Conservation (phyloP, 345 rosid species). For the Acer yangbiense region DNA sequence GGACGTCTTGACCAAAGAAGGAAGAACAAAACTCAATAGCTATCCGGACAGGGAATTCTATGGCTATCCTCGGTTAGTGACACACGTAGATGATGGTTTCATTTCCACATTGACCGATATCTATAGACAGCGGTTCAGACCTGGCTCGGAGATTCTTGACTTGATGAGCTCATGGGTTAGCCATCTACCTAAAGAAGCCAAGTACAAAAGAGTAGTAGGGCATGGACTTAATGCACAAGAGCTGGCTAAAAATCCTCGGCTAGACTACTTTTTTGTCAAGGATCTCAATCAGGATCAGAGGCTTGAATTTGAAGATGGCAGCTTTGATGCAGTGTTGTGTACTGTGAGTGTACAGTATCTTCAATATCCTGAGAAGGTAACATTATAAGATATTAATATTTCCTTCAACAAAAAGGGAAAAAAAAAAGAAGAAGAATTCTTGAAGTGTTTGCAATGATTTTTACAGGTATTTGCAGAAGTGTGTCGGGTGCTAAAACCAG, state of each 20-base stretch:
- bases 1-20: slow-evolving; percentile 63
- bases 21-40: slow-evolving; percentile 60
- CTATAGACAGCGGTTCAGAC: slow-evolving; percentile 58
- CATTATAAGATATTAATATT: background rate
- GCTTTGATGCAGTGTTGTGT: slow-evolving; percentile 78
- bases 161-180: slow-evolving; percentile 97
- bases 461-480: slow-evolving; percentile 72
- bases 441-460: background rate
- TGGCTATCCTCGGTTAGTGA: slow-evolving; percentile 75
- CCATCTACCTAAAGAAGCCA: slow-evolving; percentile 69
- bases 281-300: slow-evolving; percentile 66
- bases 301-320: slow-evolving; percentile 51
- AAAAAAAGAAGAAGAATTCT: background rate
- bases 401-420: background rate
- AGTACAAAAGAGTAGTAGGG: slow-evolving; percentile 75
- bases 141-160: slow-evolving; percentile 73
- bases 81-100: slow-evolving; percentile 81
- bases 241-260: slow-evolving; percentile 70
- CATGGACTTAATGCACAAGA: slow-evolving; percentile 96
- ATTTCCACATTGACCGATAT: slow-evolving; percentile 64
- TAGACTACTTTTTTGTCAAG: slow-evolving; percentile 65
- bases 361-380: slow-evolving; percentile 87
- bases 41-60: slow-evolving; percentile 73
- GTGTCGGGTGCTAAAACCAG: slow-evolving; percentile 72
- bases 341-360: slow-evolving; percentile 87